Conservation (phyloP, 164 flowering plant species). For the Hamamelis virginiana region DNA sequence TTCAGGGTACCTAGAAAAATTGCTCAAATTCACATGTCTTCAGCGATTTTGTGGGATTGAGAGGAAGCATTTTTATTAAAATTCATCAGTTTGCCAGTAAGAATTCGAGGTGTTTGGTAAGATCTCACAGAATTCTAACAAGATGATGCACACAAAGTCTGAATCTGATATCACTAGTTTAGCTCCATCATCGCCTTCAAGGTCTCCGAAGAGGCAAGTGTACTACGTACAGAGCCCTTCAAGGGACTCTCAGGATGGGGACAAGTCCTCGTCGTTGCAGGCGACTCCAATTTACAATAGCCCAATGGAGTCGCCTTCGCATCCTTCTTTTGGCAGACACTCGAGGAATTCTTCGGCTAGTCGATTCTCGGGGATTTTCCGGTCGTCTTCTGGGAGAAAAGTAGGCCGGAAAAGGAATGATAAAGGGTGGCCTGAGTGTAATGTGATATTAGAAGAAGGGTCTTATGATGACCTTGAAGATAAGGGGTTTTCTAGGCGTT, state of each 20-base stretch:
- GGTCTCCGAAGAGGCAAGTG: constrained; percentile 79
- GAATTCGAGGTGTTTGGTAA: not conserved
- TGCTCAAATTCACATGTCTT: not conserved
- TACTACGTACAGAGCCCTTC: constrained; percentile 97
- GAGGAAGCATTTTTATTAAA: not conserved
- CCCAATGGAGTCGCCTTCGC: constrained; percentile 95
- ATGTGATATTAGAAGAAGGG: constrained; percentile 88
- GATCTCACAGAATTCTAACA: constrained; percentile 10
- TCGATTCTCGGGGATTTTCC: constrained; percentile 82
- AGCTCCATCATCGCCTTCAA: constrained; percentile 91
- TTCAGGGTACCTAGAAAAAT: not conserved
- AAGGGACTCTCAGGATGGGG: constrained; percentile 94
- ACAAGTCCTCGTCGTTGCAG: constrained; percentile 86
- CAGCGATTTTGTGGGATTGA: not conserved
- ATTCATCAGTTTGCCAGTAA: not conserved
- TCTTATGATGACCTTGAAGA: constrained; percentile 62
- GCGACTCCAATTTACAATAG: constrained; percentile 80
- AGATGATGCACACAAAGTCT: constrained; percentile 75
- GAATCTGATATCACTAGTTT: constrained; percentile 89
- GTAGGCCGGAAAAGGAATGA: constrained; percentile 67
- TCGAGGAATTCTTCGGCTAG: constrained; percentile 91
- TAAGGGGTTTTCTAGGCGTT: constrained; percentile 36
- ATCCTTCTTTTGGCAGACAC: constrained; percentile 85
- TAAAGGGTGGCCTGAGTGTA: constrained; percentile 96
- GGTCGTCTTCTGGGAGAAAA: constrained; percentile 83